phyloP scores from a whole-genome alignment of 108 stramenopile genomes.

The Pseudonitzschia delicatissima region DNA sequence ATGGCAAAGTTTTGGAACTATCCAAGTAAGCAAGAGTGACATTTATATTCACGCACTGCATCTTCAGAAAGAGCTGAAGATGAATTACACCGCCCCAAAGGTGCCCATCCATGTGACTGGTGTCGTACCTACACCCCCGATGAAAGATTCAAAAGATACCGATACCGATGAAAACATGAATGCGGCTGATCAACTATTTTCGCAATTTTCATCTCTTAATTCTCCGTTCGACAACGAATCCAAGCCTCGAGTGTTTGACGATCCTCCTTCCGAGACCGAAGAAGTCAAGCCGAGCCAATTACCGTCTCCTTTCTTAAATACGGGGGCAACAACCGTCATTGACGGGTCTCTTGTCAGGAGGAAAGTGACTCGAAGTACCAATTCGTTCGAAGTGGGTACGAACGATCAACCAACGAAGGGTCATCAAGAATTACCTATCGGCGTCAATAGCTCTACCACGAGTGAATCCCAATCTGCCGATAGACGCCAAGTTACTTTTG shows the following conservation, averaged over 20 bases:
- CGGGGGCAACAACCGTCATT: not conserved
- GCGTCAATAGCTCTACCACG: too few relatives aligned
- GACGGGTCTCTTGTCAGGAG: not conserved
- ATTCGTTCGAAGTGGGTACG: too few relatives aligned
- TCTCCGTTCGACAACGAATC: not conserved
- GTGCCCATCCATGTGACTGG: not conserved
- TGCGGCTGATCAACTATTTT: too few relatives aligned
- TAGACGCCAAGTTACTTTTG: not conserved
- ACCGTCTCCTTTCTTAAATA: too few relatives aligned
- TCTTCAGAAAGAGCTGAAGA: constrained; percentile 59
- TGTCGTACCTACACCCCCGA: too few relatives aligned
- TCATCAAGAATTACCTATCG: too few relatives aligned
- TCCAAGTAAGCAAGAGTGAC: constrained; percentile 63
- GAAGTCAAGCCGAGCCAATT: too few relatives aligned
- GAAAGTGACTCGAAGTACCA: not conserved
- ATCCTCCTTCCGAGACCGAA: not conserved
- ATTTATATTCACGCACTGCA: constrained; percentile 57
- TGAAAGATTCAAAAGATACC: too few relatives aligned
- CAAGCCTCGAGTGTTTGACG: not conserved
- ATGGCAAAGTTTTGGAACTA: constrained; percentile 46
- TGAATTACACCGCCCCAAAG: constrained; percentile 49
- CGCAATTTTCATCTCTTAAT: not conserved
- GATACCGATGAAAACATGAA: too few relatives aligned
- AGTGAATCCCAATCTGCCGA: too few relatives aligned
- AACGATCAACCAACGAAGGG: too few relatives aligned